A percentile compares a stretch with the other conserved stretches of the same genome.
Conservation (phyloP, 148 eudicot genomes). For the Arctostaphylos glauca region DNA sequence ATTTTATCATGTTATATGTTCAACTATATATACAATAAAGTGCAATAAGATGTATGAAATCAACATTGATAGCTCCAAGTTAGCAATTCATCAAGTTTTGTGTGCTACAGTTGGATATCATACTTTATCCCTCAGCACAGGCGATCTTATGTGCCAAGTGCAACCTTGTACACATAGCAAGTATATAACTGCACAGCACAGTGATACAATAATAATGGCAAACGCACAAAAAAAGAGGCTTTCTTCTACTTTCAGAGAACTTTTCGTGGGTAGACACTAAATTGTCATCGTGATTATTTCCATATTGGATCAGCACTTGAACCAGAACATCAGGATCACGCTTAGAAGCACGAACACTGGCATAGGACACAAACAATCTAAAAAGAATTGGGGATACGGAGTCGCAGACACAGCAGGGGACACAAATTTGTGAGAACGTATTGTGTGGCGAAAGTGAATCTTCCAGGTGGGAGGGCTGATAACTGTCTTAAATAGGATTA, state of each 20-base stretch:
- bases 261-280: neutral
- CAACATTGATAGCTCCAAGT: neutral
- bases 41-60: neutral
- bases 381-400: neutral
- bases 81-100: neutral
- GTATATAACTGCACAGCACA: neutral
- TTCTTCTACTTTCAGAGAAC: neutral
- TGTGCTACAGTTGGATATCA: neutral
- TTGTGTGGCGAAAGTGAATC: no score
- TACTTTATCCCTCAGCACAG: neutral
- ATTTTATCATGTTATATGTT: neutral
- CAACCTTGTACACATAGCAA: neutral
- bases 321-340: neutral
- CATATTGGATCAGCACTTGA: neutral
- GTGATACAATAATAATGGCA: neutral
- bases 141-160: neutral
- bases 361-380: neutral
- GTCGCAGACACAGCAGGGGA: no score
- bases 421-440: no score
- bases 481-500: no score
- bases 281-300: neutral
- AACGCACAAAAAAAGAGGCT: neutral
- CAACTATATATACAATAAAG: neutral
- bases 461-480: no score
- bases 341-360: neutral